Conservation (phyloP, 2,329 filamentous ascomycete species). For the Exophiala alcalophila region DNA sequence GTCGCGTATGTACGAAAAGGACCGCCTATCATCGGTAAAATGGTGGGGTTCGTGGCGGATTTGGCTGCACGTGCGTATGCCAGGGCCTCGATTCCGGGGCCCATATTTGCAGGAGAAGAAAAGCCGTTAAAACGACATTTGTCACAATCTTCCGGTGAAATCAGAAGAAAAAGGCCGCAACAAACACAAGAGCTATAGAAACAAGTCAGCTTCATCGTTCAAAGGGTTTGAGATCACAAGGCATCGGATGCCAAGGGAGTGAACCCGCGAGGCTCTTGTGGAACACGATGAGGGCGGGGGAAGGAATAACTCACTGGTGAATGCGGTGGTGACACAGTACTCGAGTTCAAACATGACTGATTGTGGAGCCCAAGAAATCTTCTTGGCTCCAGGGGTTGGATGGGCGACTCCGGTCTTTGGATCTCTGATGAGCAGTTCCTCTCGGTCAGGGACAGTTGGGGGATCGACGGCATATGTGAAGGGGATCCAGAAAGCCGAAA, state of each 20-base stretch:
- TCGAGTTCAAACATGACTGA: constrained; percentile 58
- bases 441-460: constrained; percentile 56
- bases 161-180: constrained; percentile 17
- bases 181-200: constrained; percentile 9
- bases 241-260: no score
- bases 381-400: constrained; percentile 49
- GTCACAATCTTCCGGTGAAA: no score
- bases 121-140: no score
- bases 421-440: constrained; percentile 56
- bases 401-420: constrained; percentile 50
- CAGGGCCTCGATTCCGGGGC: background rate
- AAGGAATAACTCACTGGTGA: no score
- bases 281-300: no score
- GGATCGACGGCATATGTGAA: constrained; percentile 61
- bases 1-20: no score
- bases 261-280: no score
- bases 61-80: no score
- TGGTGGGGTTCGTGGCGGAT: no score
- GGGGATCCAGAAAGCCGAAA: constrained; percentile 57
- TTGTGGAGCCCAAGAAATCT: constrained; percentile 54
- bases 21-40: no score
- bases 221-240: no score
- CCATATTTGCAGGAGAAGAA: constrained; percentile 4
- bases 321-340: constrained; percentile 51
- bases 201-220: background rate